Conservation (phyloP, 768 basidiomycete genomes). For the Mrakia frigida region DNA sequence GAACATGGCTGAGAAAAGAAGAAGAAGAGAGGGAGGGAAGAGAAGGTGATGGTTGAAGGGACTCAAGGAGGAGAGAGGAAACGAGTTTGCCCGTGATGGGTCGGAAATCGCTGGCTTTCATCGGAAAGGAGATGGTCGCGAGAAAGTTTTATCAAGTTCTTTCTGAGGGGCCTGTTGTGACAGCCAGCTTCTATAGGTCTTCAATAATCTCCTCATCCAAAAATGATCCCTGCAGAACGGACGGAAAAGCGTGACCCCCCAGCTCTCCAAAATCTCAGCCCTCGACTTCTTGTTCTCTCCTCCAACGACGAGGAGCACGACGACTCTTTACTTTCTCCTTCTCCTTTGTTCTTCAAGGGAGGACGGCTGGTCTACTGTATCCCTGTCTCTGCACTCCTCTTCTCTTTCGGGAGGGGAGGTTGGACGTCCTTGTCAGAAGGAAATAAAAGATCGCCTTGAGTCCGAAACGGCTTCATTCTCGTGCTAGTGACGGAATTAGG, state of each 20-base stretch:
- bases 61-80: background rate
- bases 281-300: background rate
- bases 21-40: background rate
- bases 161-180: too few relatives aligned
- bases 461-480: background rate
- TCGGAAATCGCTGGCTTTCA: too few relatives aligned
- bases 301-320: conserved; percentile 7
- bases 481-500: conserved; percentile 12
- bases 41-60: background rate
- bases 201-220: too few relatives aligned
- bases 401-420: background rate
- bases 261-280: background rate
- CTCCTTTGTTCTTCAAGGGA: background rate
- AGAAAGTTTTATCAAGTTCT: too few relatives aligned
- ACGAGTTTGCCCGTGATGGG: background rate
- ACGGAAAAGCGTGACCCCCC: too few relatives aligned
- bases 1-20: conserved; percentile 12
- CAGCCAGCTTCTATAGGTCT: too few relatives aligned
- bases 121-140: too few relatives aligned
- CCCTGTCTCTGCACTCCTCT: conserved; percentile 7
- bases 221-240: too few relatives aligned
- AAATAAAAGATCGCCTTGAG: background rate
- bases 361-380: background rate
- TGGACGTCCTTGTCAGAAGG: background rate
- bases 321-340: background rate